phyloP scores from a whole-genome alignment of 2,329 filamentous ascomycete genomes.

The Epichloe festucae region DNA sequence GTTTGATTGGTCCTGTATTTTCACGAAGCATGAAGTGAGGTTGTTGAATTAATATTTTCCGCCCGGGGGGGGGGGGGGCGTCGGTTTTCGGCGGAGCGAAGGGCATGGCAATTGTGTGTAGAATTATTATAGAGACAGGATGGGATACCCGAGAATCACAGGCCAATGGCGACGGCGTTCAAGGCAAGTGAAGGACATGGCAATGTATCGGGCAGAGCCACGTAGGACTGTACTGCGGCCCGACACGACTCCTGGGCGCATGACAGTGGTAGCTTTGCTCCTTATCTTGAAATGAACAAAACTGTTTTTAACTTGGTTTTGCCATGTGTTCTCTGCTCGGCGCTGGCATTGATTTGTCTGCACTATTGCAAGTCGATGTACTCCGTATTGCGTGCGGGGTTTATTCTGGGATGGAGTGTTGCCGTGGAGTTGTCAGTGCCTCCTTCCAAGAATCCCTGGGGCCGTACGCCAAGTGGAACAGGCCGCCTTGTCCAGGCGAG shows the following conservation, averaged over 20 bases:
- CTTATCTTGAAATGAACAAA: too few relatives aligned
- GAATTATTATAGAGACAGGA: conserved; percentile 1
- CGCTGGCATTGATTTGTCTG: too few relatives aligned
- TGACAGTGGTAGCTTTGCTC: neutral
- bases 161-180: conserved; percentile 1
- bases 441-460: neutral
- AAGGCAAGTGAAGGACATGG: neutral
- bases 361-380: too few relatives aligned
- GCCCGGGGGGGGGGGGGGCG: neutral
- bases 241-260: neutral
- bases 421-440: too few relatives aligned
- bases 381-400: too few relatives aligned
- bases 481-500: too few relatives aligned
- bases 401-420: neutral
- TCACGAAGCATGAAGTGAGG: neutral
- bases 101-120: neutral
- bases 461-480: too few relatives aligned
- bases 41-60: neutral
- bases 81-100: neutral
- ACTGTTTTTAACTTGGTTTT: too few relatives aligned
- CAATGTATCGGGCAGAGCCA: neutral
- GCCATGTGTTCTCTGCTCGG: too few relatives aligned
- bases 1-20: neutral
- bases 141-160: conserved; percentile 1
- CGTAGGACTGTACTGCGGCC: neutral